Percentiles rank a stretch among this genome's conserved stretches.
Evolutionary conservation across 352 stramenopile genomes (phyloP).

Genomic region (Phytophthora pistaciae): DNA sequence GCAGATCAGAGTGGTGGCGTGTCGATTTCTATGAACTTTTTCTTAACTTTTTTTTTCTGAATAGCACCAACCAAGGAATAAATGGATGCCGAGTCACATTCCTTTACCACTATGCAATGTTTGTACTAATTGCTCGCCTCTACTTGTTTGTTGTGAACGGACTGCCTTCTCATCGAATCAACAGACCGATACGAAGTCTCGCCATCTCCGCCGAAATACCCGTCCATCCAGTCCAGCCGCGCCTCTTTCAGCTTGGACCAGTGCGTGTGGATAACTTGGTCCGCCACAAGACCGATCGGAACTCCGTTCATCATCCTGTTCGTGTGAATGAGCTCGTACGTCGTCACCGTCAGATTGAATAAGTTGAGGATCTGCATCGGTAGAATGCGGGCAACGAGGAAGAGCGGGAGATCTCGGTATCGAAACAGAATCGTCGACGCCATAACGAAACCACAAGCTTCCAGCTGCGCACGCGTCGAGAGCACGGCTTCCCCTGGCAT

Average conservation of each 20-base stretch:
- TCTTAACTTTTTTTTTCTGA: neutral
- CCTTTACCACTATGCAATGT: too few relatives aligned
- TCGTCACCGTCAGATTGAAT: constrained; percentile 48
- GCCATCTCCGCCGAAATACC: constrained; percentile 23
- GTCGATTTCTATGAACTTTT: neutral
- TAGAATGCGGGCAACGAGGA: constrained; percentile 32
- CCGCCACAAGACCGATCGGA: constrained; percentile 24
- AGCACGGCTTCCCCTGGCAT: constrained; percentile 14
- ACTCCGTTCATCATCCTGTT: constrained; percentile 25
- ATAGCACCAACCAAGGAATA: neutral
- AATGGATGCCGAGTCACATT: too few relatives aligned
- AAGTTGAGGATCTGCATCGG: constrained; percentile 36
- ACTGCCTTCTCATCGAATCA: constrained; percentile 10
- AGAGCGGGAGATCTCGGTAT: constrained; percentile 40
- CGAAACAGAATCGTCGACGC: constrained; percentile 42
- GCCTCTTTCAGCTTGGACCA: constrained; percentile 37
- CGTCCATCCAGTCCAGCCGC: constrained; percentile 11
- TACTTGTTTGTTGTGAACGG: constrained; percentile 4
- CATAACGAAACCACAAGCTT: constrained; percentile 43
- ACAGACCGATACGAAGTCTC: constrained; percentile 25
- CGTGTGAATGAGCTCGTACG: constrained; percentile 33
- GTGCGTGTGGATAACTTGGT: constrained; percentile 45
- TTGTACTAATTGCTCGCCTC: neutral
- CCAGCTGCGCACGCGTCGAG: constrained; percentile 39
- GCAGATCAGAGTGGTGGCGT: neutral